Evolutionary conservation across 805 yeast genomes (phyloP).

Genomic region (Hanseniaspora occidentalis): DNA sequence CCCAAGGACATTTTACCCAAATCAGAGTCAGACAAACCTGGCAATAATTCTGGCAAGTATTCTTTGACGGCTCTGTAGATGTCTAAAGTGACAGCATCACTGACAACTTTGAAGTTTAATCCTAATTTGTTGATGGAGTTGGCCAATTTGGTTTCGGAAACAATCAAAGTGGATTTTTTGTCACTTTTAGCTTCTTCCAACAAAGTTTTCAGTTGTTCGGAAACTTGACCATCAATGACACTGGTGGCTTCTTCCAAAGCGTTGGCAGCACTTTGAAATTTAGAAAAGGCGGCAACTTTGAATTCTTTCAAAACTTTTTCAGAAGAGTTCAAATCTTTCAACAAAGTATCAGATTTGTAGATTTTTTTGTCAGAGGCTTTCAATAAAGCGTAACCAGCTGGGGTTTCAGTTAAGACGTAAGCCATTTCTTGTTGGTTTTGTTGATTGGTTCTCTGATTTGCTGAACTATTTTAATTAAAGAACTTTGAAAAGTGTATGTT

Average conservation of each 20-base stretch:
- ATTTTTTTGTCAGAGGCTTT: slow-evolving; percentile 97
- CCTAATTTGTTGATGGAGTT: slow-evolving; percentile 93
- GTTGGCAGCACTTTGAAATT: slow-evolving; percentile 86
- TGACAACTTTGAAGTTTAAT: slow-evolving; percentile 72
- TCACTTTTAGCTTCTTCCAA: slow-evolving; percentile 66
- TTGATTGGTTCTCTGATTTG: not conserved
- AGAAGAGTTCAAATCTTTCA: slow-evolving; percentile 67
- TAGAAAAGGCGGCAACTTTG: slow-evolving; percentile 91
- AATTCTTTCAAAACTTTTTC: slow-evolving; percentile 82
- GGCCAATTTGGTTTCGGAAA: slow-evolving; percentile 91
- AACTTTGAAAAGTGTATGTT: not conserved
- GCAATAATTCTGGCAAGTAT: slow-evolving; percentile 83
- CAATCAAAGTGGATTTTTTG: slow-evolving; percentile 78
- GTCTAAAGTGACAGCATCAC: slow-evolving; percentile 92
- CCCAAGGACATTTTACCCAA: slow-evolving; percentile 93
- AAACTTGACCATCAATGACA: slow-evolving; percentile 85
- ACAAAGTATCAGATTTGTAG: slow-evolving; percentile 65
- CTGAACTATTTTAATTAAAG: not conserved
- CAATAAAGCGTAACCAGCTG: slow-evolving; percentile 96
- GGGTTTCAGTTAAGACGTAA: slow-evolving; percentile 89
- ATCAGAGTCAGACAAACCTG: slow-evolving; percentile 80
- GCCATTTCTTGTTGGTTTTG: slow-evolving; percentile 37
- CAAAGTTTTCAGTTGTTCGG: slow-evolving; percentile 65
- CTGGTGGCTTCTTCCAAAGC: slow-evolving; percentile 94
- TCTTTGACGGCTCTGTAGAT: slow-evolving; percentile 92